Evolutionary conservation across 352 stramenopile species (phyloP).

Genomic region (Blastocystis sp.): DNA sequence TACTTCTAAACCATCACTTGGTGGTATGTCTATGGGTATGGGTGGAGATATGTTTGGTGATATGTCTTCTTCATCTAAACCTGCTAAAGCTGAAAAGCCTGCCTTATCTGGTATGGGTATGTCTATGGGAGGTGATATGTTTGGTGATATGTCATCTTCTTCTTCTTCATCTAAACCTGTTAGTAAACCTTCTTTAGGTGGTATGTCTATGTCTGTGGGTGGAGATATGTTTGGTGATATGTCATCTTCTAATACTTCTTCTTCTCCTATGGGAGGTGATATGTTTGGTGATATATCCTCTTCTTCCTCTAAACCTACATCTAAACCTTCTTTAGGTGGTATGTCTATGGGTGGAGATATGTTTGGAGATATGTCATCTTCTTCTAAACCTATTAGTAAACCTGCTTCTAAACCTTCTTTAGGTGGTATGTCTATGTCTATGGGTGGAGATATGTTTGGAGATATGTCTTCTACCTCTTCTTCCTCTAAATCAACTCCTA

Average conservation of each 20-base stretch:
- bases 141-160: constrained; percentile 21
- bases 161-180: background rate
- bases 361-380: constrained; percentile 2
- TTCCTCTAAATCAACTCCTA: background rate
- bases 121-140: constrained; percentile 31
- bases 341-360: constrained; percentile 5
- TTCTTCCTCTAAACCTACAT: background rate
- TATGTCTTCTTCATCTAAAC: background rate
- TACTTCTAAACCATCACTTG: constrained; percentile 8
- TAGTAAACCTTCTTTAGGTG: too few species aligned
- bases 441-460: constrained; percentile 30
- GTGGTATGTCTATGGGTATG: constrained; percentile 9
- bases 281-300: constrained; percentile 18
- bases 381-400: too few species aligned
- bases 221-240: constrained; percentile 36
- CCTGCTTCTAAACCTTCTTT: constrained; percentile 28
- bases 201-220: background rate
- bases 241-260: background rate
- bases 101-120: too few species aligned
- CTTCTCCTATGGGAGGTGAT: constrained; percentile 5
- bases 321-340: background rate
- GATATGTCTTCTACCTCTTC: background rate
- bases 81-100: background rate
- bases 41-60: constrained; percentile 16
- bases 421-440: background rate